Base-by-base conservation (phyloP, 768 basidiomycete genomes). In the Leucocoprinus sp. region DNA sequence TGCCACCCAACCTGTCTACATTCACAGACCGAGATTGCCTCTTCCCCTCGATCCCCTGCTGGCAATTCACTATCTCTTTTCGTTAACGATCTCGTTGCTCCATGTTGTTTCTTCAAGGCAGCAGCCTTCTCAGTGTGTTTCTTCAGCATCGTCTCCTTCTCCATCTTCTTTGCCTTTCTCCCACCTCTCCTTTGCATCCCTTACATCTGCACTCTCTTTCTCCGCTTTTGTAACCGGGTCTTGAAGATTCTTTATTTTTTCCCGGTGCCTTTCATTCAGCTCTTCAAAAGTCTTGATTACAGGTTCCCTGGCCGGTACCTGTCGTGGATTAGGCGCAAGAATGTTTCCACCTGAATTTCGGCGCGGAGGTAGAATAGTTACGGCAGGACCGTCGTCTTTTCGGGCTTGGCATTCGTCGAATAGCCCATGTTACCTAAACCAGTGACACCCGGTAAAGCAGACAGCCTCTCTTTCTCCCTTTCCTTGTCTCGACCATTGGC, bases 251-350 rank as follows among this genome's bases (percentile, higher is more conserved):
- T 74, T 75, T 68, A 96, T 75, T 64, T 89, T 87, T 64, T 86
- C 81, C 39, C 86, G 76, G 55, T 95, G 92, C 14, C 91, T 72
- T 53, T 90, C 87, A 37, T 78, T 81, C 24, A 95, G 70, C 59
- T 95, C 90, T 61, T 93, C 92, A 58, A 86, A 89, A 1, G 91
- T 90, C 48, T 79, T 76, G 21, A 82, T 76, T n/a, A 82, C 75
- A 12, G 84, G 80, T 31, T 67, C 62, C 2, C 52, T 47, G 19
- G 70, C 65, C 2, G 77, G 68, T 18, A 66, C 66, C 52, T 77
- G 76, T 18, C 26, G 40, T 8, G 81, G 78, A 55, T 54, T 67
- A 26, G 67, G 75, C 54, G 65, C 67, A 53, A 60, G 52, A 31
- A 72, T 63, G 9, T 59, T 56, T 47, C 60, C 53, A 11, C 29